phyloP scores from a whole-genome alignment of 202 grass and related monocot species.

The Schoenoplectus triqueter region DNA sequence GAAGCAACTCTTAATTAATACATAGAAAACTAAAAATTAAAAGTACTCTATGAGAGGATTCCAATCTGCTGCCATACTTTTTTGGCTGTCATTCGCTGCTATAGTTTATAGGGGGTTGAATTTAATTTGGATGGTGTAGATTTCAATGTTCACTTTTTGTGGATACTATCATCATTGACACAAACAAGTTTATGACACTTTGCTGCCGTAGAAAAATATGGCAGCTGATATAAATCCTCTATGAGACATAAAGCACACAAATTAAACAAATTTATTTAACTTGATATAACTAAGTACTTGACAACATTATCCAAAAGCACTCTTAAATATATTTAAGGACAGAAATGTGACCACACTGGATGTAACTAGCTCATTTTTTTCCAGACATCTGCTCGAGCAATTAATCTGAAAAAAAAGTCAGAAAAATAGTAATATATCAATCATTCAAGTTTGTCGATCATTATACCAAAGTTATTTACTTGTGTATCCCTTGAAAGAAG shows the following conservation, averaged over 20 bases:
- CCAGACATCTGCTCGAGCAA: background rate
- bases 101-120: too few species aligned
- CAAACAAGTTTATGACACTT: too few species aligned
- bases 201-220: too few species aligned
- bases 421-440: slow-evolving; percentile 6
- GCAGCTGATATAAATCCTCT: too few species aligned
- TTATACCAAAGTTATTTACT: background rate
- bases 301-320: background rate
- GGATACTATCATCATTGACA: too few species aligned
- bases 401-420: slow-evolving; percentile 14
- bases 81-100: too few species aligned
- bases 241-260: slow-evolving; percentile 25
- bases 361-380: slow-evolving; percentile 7
- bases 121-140: too few species aligned
- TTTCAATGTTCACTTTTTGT: too few species aligned
- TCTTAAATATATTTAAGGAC: background rate
- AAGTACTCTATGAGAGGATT: background rate
- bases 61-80: too few species aligned
- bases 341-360: slow-evolving; percentile 4
- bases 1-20: slow-evolving; percentile 20
- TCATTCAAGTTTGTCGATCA: background rate
- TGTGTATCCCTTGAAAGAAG: background rate
- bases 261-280: slow-evolving; percentile 31
- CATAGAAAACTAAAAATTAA: slow-evolving; percentile 2
- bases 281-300: slow-evolving; percentile 9